Base-by-base conservation (phyloP, 2,329 filamentous ascomycete genomes). In the Alternaria postmessia region DNA sequence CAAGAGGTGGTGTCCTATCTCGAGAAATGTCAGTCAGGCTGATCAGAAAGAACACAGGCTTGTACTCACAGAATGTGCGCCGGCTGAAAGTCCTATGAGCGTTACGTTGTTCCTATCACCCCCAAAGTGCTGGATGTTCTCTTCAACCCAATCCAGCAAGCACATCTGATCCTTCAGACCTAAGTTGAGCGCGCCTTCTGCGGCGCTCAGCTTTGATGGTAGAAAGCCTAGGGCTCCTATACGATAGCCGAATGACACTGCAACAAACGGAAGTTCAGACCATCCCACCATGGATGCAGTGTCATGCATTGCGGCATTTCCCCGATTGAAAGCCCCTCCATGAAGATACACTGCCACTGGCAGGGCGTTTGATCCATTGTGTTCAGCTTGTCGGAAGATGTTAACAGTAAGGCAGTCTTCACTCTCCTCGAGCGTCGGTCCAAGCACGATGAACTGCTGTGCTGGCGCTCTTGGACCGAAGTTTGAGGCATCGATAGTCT, bases 1-100 rank as follows among this genome's bases (percentile, higher is more conserved):
- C 69, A 91, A 85, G 16, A 92, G 77, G 65, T 91, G 89, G 69
- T 92, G 89, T 3, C 89, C 89, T 64, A 91, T 85, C 85, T 66
- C 30, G 3, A 9, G 6, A 0, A 3, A 2, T 11, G 14, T 64
- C 7, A 66, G 51, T 32, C 4, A 16, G 1, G 1, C 9, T 20
- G 11, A 18, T 7, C 12, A 9, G 30, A 3, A 16, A 4, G n/a
- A 14, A 9, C 3, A 41, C 26, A 1, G 11, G 4, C 11, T 32
- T 4, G 9, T 14, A 49, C 58, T 7, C 58, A 68, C 66, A 11
- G 67, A 68, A 18, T 68, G 66, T 18, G 67, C 67, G 26, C 69
- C 69, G 5, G 68, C 68, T n/a, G 67, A 70, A 16, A 69, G 63
- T 9, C 69, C 69, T 38, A 67, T 62, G 1, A 71, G 66, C 11